Evolutionary conservation across 1,284 basidiomycete genomes (phyloP), one percentile per base, ranked within the genome.

Genomic region (Cryptococcus amylolentus): DNA sequence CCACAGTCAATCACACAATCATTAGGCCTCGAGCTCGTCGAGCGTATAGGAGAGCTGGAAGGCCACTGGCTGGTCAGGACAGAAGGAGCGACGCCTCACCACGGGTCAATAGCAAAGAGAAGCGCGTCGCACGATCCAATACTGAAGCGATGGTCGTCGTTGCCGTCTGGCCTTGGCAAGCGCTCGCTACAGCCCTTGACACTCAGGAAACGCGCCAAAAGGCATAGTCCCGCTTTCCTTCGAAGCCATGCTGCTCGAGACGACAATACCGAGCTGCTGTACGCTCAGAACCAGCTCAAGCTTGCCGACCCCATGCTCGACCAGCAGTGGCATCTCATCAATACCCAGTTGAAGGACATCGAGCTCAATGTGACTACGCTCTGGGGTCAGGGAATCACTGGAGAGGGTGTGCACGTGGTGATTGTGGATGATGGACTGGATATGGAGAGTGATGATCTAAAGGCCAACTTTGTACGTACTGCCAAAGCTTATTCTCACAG

Each of bases 381-480:
- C 1, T 83, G 82, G 82, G 86, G 88, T 42, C 82, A 86, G 78
- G 91, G 90, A 1, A 83, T 93, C 61, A 89, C 87, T 0, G 96
- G 96, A 1, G 83, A 86, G 65, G 92, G 91, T 18, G 81, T 98
- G 46, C 88, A 89, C 51, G 86, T 93, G 6, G 90, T 91, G 6
- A 82, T 99, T 51, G 88, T 99, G 27, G 96, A 99, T 73, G 96
- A 99, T 73, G 96, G 96, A 0, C 78, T 99, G 63, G 96, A 98
- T 73, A 89, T 92, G 75, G 84, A 86, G 51, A 91, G 87, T 67
- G 84, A 86, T 26, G 95, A 98, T 77, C 81, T 98, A 48, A 85
- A 86, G 41, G 86, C 82, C 41, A 98, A 98, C 77, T 98, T 97
- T 76, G 93, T 96, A 71, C 71, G 91, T 83, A 4, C 7, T 27